Evolutionary conservation across 257 asterid species (phyloP).

Genomic region (Parsonsia alboflavescens): DNA sequence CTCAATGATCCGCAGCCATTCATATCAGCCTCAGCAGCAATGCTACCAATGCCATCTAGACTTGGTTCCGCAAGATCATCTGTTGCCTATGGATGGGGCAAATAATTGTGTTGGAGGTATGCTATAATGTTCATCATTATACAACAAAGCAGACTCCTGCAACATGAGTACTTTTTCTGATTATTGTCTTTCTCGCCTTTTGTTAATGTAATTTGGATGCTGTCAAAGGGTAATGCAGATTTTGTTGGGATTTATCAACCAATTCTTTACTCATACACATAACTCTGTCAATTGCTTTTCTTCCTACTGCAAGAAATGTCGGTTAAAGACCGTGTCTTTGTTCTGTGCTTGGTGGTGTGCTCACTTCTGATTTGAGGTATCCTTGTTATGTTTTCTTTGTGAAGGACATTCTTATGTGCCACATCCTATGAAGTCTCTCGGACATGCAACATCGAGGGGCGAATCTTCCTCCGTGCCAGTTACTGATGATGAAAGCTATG

Average conservation of each 20-base stretch:
- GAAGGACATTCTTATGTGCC: not conserved
- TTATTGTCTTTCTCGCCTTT: not conserved
- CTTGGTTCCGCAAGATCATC: conserved; percentile 2
- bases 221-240: not conserved
- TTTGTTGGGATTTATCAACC: not conserved
- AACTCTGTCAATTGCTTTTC: conserved; percentile 1
- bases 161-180: not conserved
- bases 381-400: not conserved
- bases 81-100: not conserved
- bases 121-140: not conserved
- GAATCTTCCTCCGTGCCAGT: conserved; percentile 3
- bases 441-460: not conserved
- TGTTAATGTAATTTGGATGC: conserved; percentile 4
- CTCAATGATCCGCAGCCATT: conserved; percentile 6
- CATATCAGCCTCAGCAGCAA: conserved; percentile 9
- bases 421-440: conserved; percentile 13
- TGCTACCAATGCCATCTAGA: conserved; percentile 5
- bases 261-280: not conserved
- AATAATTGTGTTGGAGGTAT: conserved; percentile 12
- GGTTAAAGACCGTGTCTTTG: no score
- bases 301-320: not conserved
- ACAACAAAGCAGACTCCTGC: not conserved
- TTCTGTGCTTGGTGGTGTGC: not conserved
- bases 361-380: not conserved
- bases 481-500: not conserved